Evolutionary conservation across 1,284 basidiomycete genomes (phyloP).

Genomic region (Leccinum griseonigrum): DNA sequence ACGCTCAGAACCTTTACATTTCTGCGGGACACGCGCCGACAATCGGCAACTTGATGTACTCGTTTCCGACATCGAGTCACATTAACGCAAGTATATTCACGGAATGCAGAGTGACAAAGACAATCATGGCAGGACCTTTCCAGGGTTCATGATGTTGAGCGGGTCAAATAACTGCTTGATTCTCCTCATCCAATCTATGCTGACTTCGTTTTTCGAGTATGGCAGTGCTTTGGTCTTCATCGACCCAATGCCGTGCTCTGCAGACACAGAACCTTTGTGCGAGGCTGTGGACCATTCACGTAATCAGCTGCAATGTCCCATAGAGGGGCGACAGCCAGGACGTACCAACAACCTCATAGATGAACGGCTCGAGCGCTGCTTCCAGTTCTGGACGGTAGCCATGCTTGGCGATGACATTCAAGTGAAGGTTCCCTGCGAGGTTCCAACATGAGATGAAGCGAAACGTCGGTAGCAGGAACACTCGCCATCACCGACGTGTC

Average conservation of each 20-base stretch:
- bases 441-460: slow-evolving; percentile 1
- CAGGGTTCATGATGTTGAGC: slow-evolving; percentile 88
- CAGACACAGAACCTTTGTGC: slow-evolving; percentile 88
- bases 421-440: slow-evolving; percentile 81
- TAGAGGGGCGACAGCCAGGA: slow-evolving; percentile 16
- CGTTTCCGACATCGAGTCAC: not conserved
- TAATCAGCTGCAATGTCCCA: slow-evolving; percentile 3
- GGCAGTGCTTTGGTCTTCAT: slow-evolving; percentile 93
- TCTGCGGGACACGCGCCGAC: slow-evolving; percentile 9
- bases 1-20: slow-evolving; percentile 8
- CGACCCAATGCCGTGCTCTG: slow-evolving; percentile 93
- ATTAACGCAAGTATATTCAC: not conserved
- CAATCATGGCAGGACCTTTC: slow-evolving; percentile 60
- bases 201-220: slow-evolving; percentile 82
- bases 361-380: slow-evolving; percentile 88
- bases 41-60: not conserved
- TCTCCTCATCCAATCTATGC: slow-evolving; percentile 87
- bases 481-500: slow-evolving; percentile 94
- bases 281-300: slow-evolving; percentile 41
- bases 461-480: slow-evolving; percentile 7
- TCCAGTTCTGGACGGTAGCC: slow-evolving; percentile 84
- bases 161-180: slow-evolving; percentile 94
- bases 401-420: slow-evolving; percentile 86
- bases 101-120: not conserved
- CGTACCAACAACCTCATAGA: slow-evolving; percentile 90